Conservation (phyloP, 2,329 filamentous ascomycete genomes). For the Cladosporium halotolerans region DNA sequence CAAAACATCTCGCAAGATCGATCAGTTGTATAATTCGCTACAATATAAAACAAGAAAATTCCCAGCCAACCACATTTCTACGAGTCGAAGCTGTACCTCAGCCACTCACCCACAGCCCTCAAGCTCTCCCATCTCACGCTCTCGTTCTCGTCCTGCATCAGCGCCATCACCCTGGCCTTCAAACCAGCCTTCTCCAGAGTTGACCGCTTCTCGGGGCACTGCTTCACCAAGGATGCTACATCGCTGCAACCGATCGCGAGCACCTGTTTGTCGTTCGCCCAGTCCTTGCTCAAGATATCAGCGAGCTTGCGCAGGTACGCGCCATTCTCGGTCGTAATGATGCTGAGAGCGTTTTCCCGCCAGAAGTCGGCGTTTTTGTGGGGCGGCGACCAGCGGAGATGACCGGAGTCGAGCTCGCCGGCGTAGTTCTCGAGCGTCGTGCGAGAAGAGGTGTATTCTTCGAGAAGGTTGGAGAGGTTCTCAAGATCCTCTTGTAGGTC, state of each 20-base stretch:
- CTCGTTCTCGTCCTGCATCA: constrained; percentile 87
- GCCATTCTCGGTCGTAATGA: constrained; percentile 76
- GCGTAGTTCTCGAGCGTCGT: constrained; percentile 65
- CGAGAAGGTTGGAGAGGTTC: constrained; percentile 56
- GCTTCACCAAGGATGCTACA: constrained; percentile 78
- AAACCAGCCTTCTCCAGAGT: constrained; percentile 77
- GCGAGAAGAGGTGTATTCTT: constrained; percentile 72
- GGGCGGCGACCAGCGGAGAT: constrained; percentile 87
- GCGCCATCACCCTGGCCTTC: constrained; percentile 83
- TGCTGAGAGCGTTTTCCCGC: constrained; percentile 82
- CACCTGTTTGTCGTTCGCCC: constrained; percentile 81
- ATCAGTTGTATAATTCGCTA: constrained; percentile 7
- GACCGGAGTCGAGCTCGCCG: constrained; percentile 76
- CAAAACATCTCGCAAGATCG: not conserved
- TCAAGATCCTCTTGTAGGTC: constrained; percentile 48
- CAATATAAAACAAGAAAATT: constrained; percentile 5
- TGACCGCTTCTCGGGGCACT: constrained; percentile 75
- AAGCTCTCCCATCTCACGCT: constrained; percentile 88
- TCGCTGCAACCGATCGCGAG: constrained; percentile 91
- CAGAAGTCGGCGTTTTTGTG: constrained; percentile 84
- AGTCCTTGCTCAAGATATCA: constrained; percentile 75
- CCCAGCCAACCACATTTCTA: not conserved
- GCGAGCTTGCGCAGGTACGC: constrained; percentile 72
- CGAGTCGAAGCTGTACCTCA: constrained; percentile 61
- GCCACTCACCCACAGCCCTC: constrained; percentile 72